Evolutionary conservation across 768 basidiomycete genomes (phyloP), one percentile per base, ranked within the genome.

Genomic region (Coprinellus aureogranulatus): DNA sequence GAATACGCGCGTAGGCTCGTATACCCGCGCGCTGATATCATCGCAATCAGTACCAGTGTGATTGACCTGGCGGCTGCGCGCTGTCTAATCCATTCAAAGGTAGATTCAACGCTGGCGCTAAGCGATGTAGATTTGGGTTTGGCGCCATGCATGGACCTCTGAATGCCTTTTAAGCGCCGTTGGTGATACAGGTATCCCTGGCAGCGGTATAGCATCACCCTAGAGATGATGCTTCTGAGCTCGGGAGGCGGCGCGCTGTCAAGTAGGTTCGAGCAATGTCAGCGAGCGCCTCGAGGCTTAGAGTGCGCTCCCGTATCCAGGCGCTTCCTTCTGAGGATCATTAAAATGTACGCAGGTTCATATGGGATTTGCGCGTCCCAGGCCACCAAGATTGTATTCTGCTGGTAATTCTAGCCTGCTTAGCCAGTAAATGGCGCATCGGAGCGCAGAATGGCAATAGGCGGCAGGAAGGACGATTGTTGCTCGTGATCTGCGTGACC

Each of bases 401-500:
- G n/a, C n/a, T n/a, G n/a, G n/a, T n/a, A n/a, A n/a, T n/a, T n/a
- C n/a, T n/a, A n/a, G 48, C 48, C 48, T 25, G 48, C 2, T 28
- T 49, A 30, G 48, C 48, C 14, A 27, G 26, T n/a, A n/a, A n/a
- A n/a, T n/a, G n/a, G n/a, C n/a, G n/a, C n/a, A n/a, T n/a, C n/a
- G n/a, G n/a, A 12, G 14, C 18, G 27, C 28, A n/a, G 27, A 49
- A 30, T 4, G 48, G 27, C 3, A 49, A 26, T 27, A 30, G 27
- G n/a, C 6, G 45, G 45, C 14, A 22, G 45, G 5, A 49, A 18
- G 6, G 48, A 49, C 26, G 14, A 16, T 31, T 30, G 48, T 30
- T 22, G 11, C 39, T 20, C 39, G 49, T 57, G 56, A 57, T 57
- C 56, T 57, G 56, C 49, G n/a, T 45, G 42, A 42, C 39, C 23